Conservation (phyloP, 2,329 filamentous ascomycete genomes). For the Didymella pomorum region DNA sequence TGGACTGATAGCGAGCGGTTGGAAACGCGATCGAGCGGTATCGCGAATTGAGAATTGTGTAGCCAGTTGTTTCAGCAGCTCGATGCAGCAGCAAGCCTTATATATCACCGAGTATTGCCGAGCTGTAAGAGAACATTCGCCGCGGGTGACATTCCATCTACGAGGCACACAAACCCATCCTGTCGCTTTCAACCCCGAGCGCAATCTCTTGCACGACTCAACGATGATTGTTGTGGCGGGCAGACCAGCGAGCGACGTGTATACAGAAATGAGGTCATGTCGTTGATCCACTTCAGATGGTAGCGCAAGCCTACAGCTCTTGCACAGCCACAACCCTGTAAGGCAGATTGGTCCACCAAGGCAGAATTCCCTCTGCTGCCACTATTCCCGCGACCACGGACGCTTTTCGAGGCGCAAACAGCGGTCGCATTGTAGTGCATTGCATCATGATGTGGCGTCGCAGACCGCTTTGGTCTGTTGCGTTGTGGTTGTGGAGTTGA, state of each 20-base stretch:
- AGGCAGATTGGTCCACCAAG: slow-evolving; percentile 35
- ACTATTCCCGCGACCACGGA: slow-evolving; percentile 17
- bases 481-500: not conserved
- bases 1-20: not conserved
- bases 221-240: slow-evolving; percentile 16
- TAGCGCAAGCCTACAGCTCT: slow-evolving; percentile 7
- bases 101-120: slow-evolving; percentile 9
- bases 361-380: slow-evolving; percentile 28
- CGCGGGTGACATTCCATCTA: not conserved
- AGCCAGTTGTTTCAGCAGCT: slow-evolving; percentile 1
- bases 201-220: slow-evolving; percentile 4
- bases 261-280: slow-evolving; percentile 21
- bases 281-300: not conserved
- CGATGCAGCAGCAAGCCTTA: not conserved
- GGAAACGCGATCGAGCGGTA: slow-evolving; percentile 6
- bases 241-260: slow-evolving; percentile 21
- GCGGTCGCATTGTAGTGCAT: not conserved
- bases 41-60: not conserved
- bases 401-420: not conserved
- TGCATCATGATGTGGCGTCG: slow-evolving; percentile 11
- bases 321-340: slow-evolving; percentile 34
- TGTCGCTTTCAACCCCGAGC: not conserved
- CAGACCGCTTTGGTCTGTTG: not conserved
- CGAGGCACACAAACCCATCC: not conserved
- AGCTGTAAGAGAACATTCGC: slow-evolving; percentile 2